Evolutionary conservation across 2,329 filamentous ascomycete species (phyloP).

Genomic region (Epichloe gansuensis): DNA sequence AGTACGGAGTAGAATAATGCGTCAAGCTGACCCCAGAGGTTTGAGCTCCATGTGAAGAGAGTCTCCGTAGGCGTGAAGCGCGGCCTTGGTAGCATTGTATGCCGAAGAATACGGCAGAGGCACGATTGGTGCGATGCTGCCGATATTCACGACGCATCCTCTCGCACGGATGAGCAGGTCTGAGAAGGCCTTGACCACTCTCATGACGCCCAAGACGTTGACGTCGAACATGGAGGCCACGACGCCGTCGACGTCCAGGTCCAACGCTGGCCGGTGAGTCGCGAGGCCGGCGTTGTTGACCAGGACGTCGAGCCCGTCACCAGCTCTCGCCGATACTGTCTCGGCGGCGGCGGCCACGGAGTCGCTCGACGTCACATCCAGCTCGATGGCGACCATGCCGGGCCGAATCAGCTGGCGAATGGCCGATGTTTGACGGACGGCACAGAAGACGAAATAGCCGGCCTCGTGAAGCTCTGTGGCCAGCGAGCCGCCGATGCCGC

Average conservation of each 20-base stretch:
- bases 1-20: not conserved
- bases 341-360: conserved; percentile 14
- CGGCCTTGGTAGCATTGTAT: conserved; percentile 14
- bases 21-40: conserved; percentile 9
- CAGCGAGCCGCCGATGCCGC: conserved; percentile 17
- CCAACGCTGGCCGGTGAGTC: conserved; percentile 16
- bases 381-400: conserved; percentile 12
- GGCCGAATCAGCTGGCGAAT: conserved; percentile 14
- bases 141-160: conserved; percentile 15
- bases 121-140: conserved; percentile 12
- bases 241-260: conserved; percentile 15
- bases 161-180: conserved; percentile 10
- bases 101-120: conserved; percentile 9
- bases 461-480: conserved; percentile 10
- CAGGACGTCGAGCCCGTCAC: conserved; percentile 10
- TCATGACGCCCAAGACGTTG: conserved; percentile 27
- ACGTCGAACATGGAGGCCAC: conserved; percentile 27
- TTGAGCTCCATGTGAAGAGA: conserved; percentile 12
- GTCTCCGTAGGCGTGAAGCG: conserved; percentile 12
- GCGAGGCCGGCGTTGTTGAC: conserved; percentile 13
- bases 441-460: conserved; percentile 22
- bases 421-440: conserved; percentile 14
- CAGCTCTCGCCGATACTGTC: conserved; percentile 7
- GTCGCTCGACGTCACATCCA: conserved; percentile 19
- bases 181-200: conserved; percentile 11